Evolutionary conservation across 1,284 basidiomycete species (phyloP).

Genomic region (Microbotryum violaceum): DNA sequence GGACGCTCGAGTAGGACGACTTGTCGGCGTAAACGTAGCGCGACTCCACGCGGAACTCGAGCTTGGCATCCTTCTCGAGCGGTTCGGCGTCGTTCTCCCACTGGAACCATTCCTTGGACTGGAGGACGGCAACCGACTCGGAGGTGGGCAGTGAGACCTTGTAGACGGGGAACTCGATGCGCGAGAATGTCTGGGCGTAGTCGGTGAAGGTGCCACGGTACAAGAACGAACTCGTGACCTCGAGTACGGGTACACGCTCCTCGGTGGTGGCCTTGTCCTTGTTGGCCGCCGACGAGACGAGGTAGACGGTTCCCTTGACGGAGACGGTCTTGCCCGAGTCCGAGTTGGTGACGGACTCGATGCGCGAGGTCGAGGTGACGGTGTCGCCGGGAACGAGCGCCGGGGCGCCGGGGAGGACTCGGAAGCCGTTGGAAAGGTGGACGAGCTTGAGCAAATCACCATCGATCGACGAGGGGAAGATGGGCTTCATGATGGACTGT

Average conservation of each 20-base stretch:
- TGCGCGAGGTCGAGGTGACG: conserved; percentile 80
- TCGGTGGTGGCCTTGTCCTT: conserved; percentile 43
- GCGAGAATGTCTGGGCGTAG: conserved; percentile 93
- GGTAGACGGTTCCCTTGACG: conserved; percentile 82
- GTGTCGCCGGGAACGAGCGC: conserved; percentile 78
- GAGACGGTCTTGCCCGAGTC: conserved; percentile 71
- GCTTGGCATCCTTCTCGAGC: conserved; percentile 59
- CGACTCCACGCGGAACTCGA: conserved; percentile 82
- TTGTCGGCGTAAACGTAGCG: conserved; percentile 87
- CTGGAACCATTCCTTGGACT: conserved; percentile 96
- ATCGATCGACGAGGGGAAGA: conserved; percentile 85
- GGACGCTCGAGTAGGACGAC: conserved; percentile 70
- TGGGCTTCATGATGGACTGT: conserved; percentile 90
- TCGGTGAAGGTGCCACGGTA: conserved; percentile 92
- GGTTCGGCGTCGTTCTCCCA: conserved; percentile 80
- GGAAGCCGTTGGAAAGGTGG: conserved; percentile 94
- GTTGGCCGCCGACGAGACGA: conserved; percentile 50
- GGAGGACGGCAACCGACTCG: conserved; percentile 77
- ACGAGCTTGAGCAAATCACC: conserved; percentile 92
- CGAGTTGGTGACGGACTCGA: conserved; percentile 81
- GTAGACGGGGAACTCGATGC: conserved; percentile 80
- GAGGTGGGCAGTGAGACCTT: conserved; percentile 66
- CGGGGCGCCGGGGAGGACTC: conserved; percentile 66
- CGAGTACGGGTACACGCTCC: conserved; percentile 63
- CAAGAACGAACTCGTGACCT: conserved; percentile 90